phyloP scores from a whole-genome alignment of 2,329 filamentous ascomycete species.

The Calonectria crousiana region DNA sequence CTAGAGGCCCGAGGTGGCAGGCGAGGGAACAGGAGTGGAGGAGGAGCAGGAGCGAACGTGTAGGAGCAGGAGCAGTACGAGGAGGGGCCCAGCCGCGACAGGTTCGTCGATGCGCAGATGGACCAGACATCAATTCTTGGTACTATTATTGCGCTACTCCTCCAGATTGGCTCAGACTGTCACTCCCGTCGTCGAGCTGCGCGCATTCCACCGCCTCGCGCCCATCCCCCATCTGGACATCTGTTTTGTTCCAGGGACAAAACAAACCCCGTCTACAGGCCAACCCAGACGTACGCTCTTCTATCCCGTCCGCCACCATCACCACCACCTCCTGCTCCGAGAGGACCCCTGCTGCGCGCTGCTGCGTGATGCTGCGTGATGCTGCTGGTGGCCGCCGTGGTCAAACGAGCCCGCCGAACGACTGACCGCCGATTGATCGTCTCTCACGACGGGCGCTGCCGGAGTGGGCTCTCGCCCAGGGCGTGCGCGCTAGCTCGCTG shows the following conservation, averaged over 20 bases:
- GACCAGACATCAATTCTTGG: background rate
- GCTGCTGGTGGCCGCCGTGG: constrained; percentile 1
- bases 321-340: background rate
- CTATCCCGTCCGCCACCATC: constrained; percentile 10
- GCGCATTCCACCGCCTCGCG: constrained; percentile 20
- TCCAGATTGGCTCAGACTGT: constrained; percentile 18
- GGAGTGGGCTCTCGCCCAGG: constrained; percentile 41
- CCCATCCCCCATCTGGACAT: constrained; percentile 3
- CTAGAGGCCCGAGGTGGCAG: background rate
- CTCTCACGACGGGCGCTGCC: constrained; percentile 39
- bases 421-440: constrained; percentile 46
- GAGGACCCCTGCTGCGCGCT: constrained; percentile 32
- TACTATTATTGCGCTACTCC: constrained; percentile 8
- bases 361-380: constrained; percentile 28
- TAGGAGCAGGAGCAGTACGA: constrained; percentile 9
- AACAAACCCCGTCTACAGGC: background rate
- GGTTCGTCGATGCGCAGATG: constrained; percentile 7
- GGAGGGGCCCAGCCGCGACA: constrained; percentile 11
- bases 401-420: constrained; percentile 23
- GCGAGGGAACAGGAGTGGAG: background rate
- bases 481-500: constrained; percentile 38
- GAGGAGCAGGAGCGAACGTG: background rate
- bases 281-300: background rate
- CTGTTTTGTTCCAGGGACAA: background rate
- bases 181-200: background rate